Conservation (phyloP, 495 filamentous ascomycete species). For the Platismatia glauca region DNA sequence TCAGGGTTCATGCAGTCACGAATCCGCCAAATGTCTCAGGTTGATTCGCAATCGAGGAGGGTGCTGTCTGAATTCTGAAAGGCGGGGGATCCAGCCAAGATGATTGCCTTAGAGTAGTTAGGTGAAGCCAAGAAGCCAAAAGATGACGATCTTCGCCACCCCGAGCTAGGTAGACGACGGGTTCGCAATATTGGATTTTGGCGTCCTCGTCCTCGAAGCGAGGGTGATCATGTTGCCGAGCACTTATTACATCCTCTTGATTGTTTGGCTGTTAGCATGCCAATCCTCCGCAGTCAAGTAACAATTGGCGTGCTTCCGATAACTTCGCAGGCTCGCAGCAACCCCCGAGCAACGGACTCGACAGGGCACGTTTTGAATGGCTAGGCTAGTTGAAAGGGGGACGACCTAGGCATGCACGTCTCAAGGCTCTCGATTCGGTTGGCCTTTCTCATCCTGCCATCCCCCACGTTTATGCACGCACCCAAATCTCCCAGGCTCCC, state of each 20-base stretch:
- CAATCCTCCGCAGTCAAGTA: background rate
- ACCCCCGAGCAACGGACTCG: background rate
- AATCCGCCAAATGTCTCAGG: background rate
- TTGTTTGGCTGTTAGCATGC: background rate
- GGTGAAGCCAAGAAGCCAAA: background rate
- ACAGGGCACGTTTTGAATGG: background rate
- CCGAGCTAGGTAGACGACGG: background rate
- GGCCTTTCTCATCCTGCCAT: background rate
- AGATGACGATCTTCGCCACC: background rate
- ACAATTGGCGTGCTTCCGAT: background rate
- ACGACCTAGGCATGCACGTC: background rate
- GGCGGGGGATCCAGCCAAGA: background rate
- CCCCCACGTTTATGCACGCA: conserved; percentile 6
- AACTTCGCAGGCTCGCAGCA: background rate
- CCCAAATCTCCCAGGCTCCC: no score
- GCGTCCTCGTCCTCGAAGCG: background rate
- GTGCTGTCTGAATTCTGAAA: background rate
- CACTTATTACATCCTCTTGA: no score
- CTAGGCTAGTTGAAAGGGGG: background rate
- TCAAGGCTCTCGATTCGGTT: background rate
- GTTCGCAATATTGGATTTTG: background rate
- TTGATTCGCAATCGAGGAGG: background rate
- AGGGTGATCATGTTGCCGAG: conserved; percentile 10
- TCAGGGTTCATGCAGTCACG: background rate
- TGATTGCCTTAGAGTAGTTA: no score